These are phyloP conservation scores for Suillus decipiens DNA, from an alignment of 768 basidiomycete species.

Conservation along the genomic window DNA sequence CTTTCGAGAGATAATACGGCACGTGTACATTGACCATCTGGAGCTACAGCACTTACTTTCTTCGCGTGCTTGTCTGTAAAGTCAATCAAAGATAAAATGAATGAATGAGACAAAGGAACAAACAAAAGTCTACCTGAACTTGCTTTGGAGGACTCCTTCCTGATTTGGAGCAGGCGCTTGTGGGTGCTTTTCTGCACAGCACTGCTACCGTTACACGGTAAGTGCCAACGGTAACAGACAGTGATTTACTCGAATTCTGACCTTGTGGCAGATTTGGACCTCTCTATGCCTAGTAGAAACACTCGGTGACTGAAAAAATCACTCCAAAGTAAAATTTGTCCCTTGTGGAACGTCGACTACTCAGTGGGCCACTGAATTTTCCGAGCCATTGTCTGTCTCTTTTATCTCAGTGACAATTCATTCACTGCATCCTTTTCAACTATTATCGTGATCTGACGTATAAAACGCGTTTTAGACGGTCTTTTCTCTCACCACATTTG, in stretches of 20 bases:
- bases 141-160: background rate
- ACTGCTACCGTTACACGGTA: background rate
- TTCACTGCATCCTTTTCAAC: background rate
- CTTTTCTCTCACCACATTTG: background rate
- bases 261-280: background rate
- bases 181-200: background rate
- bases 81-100: background rate
- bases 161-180: slow-evolving; percentile 4
- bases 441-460: background rate
- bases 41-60: background rate
- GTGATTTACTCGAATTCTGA: background rate
- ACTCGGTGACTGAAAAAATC: background rate
- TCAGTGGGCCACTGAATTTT: background rate
- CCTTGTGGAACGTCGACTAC: background rate
- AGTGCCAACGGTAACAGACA: background rate
- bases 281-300: background rate
- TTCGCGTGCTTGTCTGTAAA: background rate
- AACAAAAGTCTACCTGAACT: background rate
- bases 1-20: background rate
- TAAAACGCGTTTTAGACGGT: background rate
- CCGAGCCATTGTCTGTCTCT: background rate
- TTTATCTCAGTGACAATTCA: background rate
- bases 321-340: too few relatives aligned
- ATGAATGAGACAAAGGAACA: background rate
- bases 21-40: background rate